phyloP scores from a whole-genome alignment of 805 yeast species.

The Saccharomycopsis olivae region DNA sequence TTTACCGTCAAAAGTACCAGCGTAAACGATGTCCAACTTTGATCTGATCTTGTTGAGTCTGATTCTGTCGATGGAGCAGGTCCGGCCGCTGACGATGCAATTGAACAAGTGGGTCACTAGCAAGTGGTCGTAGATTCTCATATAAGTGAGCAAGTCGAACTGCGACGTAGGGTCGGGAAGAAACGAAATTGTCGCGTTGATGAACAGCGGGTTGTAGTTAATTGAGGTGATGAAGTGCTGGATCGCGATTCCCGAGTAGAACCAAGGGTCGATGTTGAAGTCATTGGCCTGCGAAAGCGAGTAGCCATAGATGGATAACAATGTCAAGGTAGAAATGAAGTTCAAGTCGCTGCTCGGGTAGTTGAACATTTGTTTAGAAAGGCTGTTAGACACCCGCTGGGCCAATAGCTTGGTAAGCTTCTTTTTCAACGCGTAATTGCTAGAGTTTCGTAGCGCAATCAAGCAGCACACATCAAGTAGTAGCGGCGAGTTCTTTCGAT shows the following conservation, averaged over 20 bases:
- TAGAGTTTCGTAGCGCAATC: conserved; percentile 36
- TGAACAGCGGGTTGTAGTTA: conserved; percentile 19
- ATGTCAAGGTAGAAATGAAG: conserved; percentile 40
- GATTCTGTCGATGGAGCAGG: conserved; percentile 37
- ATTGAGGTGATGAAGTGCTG: conserved; percentile 32
- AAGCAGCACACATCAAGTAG: conserved; percentile 42
- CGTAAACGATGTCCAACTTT: conserved; percentile 34
- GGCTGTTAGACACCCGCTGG: conserved; percentile 30
- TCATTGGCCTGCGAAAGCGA: conserved; percentile 30
- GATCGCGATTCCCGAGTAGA: conserved; percentile 38
- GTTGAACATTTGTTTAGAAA: conserved; percentile 28
- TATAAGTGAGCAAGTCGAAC: conserved; percentile 35
- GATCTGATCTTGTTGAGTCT: conserved; percentile 37
- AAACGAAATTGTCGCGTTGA: conserved; percentile 13
- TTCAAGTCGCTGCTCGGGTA: conserved; percentile 30
- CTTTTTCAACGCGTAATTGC: conserved; percentile 23
- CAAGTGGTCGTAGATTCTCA: conserved; percentile 45
- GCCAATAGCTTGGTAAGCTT: conserved; percentile 28
- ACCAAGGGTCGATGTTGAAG: conserved; percentile 41
- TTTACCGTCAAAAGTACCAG: conserved; percentile 51
- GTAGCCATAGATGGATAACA: conserved; percentile 39
- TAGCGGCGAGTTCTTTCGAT: conserved; percentile 36
- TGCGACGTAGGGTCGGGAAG: conserved; percentile 23
- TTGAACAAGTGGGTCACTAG: conserved; percentile 40
- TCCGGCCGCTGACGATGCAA: conserved; percentile 40